Percentiles rank a stretch among this genome's conserved stretches.
Evolutionary conservation across 2,329 filamentous ascomycete species (phyloP).

Genomic region (Penicillium crustosum): DNA sequence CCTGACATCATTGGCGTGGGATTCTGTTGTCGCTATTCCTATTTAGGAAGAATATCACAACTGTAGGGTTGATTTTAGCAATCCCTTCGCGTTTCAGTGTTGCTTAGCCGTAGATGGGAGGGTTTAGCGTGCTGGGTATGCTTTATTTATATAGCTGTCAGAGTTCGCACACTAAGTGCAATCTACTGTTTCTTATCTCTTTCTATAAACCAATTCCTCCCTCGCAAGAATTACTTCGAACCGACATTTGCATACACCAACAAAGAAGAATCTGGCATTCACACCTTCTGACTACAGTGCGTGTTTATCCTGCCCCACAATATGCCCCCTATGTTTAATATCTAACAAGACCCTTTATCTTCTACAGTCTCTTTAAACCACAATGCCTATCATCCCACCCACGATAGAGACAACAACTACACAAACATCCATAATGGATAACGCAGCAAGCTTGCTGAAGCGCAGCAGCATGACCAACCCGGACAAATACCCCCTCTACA

Average conservation of each 20-base stretch:
- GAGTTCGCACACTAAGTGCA: not conserved
- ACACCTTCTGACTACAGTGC: not conserved
- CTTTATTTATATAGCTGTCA: not conserved
- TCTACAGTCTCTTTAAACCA: not conserved
- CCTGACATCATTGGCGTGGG: slow-evolving; percentile 21
- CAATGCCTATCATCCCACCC: slow-evolving; percentile 4
- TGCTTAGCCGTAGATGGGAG: slow-evolving; percentile 11
- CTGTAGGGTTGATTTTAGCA: slow-evolving; percentile 10
- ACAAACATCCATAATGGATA: slow-evolving; percentile 4
- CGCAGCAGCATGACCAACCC: slow-evolving; percentile 11
- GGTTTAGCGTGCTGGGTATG: not conserved
- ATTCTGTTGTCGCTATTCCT: slow-evolving; percentile 11
- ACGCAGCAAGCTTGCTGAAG: slow-evolving; percentile 14
- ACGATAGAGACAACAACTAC: not conserved
- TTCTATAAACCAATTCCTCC: not conserved
- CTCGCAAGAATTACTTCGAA: not conserved
- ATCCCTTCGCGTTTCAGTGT: slow-evolving; percentile 17
- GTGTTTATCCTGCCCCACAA: not conserved
- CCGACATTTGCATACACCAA: not conserved
- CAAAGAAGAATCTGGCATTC: not conserved
- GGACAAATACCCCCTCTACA: slow-evolving; percentile 23
- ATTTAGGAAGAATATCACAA: slow-evolving; percentile 16
- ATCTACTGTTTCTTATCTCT: not conserved
- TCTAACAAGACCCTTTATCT: not conserved
- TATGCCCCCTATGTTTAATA: not conserved